Percentiles rank a stretch among this genome's conserved stretches.
Evolutionary conservation across 371 early-diverging fungal genomes (phyloP).

Genomic region (Encephalitozoon romaleae): DNA sequence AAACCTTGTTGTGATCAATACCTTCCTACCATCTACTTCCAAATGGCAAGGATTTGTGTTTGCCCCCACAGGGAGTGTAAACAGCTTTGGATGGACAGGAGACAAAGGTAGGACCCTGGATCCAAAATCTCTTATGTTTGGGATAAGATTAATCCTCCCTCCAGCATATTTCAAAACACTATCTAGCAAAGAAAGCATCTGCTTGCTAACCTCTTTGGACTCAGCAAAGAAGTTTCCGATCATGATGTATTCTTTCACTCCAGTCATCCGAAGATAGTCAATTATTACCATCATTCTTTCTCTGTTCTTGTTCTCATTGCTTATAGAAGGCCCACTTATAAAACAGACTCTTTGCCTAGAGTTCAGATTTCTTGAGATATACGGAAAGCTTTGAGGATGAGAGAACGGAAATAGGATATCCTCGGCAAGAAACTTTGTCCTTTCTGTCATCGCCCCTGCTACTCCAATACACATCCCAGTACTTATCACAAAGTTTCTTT

Average conservation of each 20-base stretch:
- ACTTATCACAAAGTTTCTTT: background rate
- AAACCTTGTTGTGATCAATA: background rate
- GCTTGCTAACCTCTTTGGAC: background rate
- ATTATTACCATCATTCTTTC: background rate
- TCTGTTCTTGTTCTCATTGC: background rate
- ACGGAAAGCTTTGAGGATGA: background rate
- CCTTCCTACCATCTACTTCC: background rate
- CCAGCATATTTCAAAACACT: background rate
- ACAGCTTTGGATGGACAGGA: constrained; percentile 39
- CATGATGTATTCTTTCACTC: constrained; percentile 7
- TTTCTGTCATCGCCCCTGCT: background rate
- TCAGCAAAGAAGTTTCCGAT: constrained; percentile 29
- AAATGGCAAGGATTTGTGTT: constrained; percentile 16
- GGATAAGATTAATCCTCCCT: constrained; percentile 18
- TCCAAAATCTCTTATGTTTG: constrained; percentile 30
- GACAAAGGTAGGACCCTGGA: constrained; percentile 13
- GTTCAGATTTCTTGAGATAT: background rate
- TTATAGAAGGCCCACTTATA: background rate
- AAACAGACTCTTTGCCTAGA: background rate
- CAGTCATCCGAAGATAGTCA: background rate
- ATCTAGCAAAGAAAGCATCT: background rate
- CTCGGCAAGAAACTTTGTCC: background rate
- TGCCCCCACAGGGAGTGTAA: background rate
- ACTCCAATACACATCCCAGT: constrained; percentile 50
- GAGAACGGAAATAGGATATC: background rate